Evolutionary conservation across 2,329 filamentous ascomycete species (phyloP).

Genomic region (Epichloe sibirici): DNA sequence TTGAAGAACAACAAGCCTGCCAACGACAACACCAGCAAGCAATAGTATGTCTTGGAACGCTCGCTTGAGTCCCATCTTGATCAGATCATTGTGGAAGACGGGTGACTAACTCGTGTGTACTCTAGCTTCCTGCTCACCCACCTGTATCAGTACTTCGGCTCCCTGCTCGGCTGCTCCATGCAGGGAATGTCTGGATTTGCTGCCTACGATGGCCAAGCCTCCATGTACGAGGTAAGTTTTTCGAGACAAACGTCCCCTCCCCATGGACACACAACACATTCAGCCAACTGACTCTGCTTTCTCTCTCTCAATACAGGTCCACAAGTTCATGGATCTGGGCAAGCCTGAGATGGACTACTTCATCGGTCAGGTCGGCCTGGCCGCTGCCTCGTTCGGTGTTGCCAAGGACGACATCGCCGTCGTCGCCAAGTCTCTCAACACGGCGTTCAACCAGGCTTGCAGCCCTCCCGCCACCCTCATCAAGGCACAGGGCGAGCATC

Average conservation of each 20-base stretch:
- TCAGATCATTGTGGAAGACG: too few species aligned
- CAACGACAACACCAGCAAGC: constrained; percentile 24
- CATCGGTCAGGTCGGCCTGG: constrained; percentile 43
- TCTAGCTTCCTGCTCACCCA: constrained; percentile 44
- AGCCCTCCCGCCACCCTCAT: constrained; percentile 32
- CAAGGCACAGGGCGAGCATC: constrained; percentile 29
- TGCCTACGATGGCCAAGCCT: constrained; percentile 32
- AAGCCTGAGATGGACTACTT: constrained; percentile 43
- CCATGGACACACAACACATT: background rate
- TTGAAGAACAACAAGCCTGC: constrained; percentile 43
- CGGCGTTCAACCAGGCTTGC: constrained; percentile 41
- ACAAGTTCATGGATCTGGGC: constrained; percentile 48
- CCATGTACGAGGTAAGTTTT: constrained; percentile 27
- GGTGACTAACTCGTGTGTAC: too few species aligned
- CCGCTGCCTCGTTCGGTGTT: constrained; percentile 47
- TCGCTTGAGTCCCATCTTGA: background rate
- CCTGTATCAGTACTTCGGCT: constrained; percentile 49
- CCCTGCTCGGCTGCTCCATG: constrained; percentile 41
- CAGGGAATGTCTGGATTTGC: constrained; percentile 37
- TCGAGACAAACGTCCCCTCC: too few species aligned
- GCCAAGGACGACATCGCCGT: constrained; percentile 35
- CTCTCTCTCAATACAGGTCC: constrained; percentile 22
- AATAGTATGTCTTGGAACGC: constrained; percentile 28
- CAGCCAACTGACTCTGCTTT: background rate
- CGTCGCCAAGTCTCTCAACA: constrained; percentile 36